phyloP scores from a whole-genome alignment of 257 asterid genomes.

The Salvia rosmarinus region DNA sequence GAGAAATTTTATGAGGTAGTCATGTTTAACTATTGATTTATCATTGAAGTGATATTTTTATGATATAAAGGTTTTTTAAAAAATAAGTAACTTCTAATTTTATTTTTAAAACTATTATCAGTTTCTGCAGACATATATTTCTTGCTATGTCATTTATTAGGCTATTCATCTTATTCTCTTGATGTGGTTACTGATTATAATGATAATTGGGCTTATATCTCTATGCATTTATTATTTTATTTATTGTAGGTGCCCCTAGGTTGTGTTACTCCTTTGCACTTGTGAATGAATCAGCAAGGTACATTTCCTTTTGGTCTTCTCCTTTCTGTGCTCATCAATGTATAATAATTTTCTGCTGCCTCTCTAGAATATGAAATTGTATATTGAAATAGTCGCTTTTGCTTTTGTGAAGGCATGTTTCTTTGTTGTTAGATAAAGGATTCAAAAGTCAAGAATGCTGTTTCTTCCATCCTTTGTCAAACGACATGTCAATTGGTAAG shows the following conservation, averaged over 20 bases:
- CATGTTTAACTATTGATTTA: too few species aligned
- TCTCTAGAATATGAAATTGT: slow-evolving; percentile 1
- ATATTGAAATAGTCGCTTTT: slow-evolving; percentile 22
- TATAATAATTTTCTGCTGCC: background rate
- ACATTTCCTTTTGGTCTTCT: slow-evolving; percentile 26
- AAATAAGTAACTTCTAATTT: too few species aligned
- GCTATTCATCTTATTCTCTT: background rate
- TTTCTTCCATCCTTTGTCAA: slow-evolving; percentile 94
- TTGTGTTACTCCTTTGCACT: slow-evolving; percentile 89
- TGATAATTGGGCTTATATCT: slow-evolving; percentile 11
- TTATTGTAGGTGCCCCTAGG: slow-evolving; percentile 80
- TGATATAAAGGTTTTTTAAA: too few species aligned
- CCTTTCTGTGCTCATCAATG: background rate
- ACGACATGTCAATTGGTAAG: slow-evolving; percentile 82
- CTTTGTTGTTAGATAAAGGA: slow-evolving; percentile 88
- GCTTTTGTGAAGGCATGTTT: slow-evolving; percentile 65
- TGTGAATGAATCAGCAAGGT: slow-evolving; percentile 89
- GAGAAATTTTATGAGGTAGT: too few species aligned
- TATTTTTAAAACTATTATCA: too few species aligned
- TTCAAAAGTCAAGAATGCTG: slow-evolving; percentile 64
- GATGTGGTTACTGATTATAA: slow-evolving; percentile 22
- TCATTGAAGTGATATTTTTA: too few species aligned
- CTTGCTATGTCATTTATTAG: too few species aligned
- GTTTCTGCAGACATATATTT: too few species aligned
- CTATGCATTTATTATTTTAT: slow-evolving; percentile 28